Base-by-base conservation (phyloP, 1,284 basidiomycete genomes). In the Anthracocystis walkeri region DNA sequence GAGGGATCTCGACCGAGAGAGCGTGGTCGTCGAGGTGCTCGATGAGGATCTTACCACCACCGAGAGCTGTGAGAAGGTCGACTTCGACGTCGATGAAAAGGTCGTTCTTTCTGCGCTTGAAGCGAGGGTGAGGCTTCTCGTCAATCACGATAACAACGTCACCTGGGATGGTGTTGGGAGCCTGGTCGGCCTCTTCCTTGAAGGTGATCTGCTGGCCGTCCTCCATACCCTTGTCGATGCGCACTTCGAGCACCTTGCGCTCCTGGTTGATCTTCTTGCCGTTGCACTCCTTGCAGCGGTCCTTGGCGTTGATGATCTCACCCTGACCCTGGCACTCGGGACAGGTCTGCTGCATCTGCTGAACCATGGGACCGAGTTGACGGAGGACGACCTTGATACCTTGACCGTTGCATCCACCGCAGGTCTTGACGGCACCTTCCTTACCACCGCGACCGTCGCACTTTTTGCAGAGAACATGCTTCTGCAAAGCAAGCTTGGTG, bases 151-250 rank as follows among this genome's bases (percentile, higher is more conserved):
- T 99, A 64, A 98, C 90, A 20, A 99, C 97, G 80, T 99, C 97
- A 78, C 97, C 97, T 1, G 97, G 92, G 65, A 93, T 90, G 41
- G 93, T 91, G 40, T 89, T 91, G 6, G 97, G 96, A 7, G 93
- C 91, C 87, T 99, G 96, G 86, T 99, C 97, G 81, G 93, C 95
- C 88, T 99, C 97, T 65, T 97, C 96, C 65, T 89, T 87, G 87
- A 99, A 99, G 64, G 90, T 91, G 86, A 99, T 95, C 23, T 94
- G 95, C 87, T 98, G 95, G 33, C 97, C 97, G 63, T 92, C 92
- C 88, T 94, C 94, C 97, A 99, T 99, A 63, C 97, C 97, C 89
- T 96, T 97, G 90, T 99, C 97, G 89, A 99, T 93, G 86, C 97
- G 94, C 27, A 99, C 97, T 87, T 99, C 97, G 82, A 99, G 88